phyloP scores from a whole-genome alignment of 306 rosid species.

The Medicago arabica region DNA sequence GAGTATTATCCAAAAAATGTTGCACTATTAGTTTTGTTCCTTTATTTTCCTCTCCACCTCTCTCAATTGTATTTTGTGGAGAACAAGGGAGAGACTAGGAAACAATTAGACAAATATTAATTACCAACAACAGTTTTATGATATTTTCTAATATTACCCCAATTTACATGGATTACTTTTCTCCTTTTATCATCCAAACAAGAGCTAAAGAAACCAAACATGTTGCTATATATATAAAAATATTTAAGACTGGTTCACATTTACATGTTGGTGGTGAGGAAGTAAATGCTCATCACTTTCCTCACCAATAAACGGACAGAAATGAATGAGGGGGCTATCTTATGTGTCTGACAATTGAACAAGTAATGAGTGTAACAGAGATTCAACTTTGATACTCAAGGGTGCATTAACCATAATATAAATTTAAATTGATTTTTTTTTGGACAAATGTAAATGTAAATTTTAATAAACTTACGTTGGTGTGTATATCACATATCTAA shows the following conservation, averaged over 20 bases:
- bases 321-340: constrained; percentile 24
- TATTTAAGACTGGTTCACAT: constrained; percentile 6
- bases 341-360: background rate
- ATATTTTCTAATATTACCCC: background rate
- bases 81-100: background rate
- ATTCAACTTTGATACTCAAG: background rate
- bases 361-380: constrained; percentile 11
- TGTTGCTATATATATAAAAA: background rate
- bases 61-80: background rate
- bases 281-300: constrained; percentile 41
- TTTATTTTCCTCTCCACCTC: too few species aligned
- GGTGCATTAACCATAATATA: background rate
- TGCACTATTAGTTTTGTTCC: too few species aligned
- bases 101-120: background rate
- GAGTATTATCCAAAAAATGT: too few species aligned
- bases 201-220: background rate
- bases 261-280: constrained; percentile 3
- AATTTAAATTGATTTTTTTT: background rate
- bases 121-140: background rate
- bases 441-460: background rate
- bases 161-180: background rate
- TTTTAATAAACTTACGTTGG: constrained; percentile 73
- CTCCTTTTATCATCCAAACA: background rate
- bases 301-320: constrained; percentile 18
- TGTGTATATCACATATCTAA: constrained; percentile 74